Evolutionary conservation across 306 rosid species (phyloP), one percentile per base, ranked within the genome.

Genomic region (Potentilla sterilis): DNA sequence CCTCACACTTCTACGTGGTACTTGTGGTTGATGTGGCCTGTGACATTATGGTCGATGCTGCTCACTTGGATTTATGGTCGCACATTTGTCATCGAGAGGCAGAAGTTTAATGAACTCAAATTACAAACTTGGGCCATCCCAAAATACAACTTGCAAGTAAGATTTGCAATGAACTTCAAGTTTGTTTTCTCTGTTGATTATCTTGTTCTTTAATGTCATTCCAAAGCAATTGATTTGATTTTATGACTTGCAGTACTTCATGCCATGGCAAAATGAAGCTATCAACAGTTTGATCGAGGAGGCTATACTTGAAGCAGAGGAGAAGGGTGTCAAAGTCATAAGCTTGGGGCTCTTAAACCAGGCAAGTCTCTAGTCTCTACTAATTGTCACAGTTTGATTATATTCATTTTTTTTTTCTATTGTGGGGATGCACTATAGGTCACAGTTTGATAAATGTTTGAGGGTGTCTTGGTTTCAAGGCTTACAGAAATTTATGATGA

Each of bases 101-200:
- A 89, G 67, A 76, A 22, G 6, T 86, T 87, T 52, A 13, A 79
- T 15, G 82, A 78, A 22, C 88, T 89, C 57, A 88, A 28, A 11
- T 14, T 91, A 0, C 97, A 91, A 74, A 85, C 92, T 37, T 91
- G 97, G 97, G 80, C 80, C 2, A 43, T 91, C 4, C 95, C 92
- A 10, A 85, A 86, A 70, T 91, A 78, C 81, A 86, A 24, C 48
- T 6, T 82, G 12, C 91, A 89, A 68, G 92, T 91, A 77, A 81
- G 88, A 24, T n/a, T 6, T 7, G 11, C 64, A 51, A 2, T 51
- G 19, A 58, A 58, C 64, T 58, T 58, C 22, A 7, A 7, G 4
- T 55, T 58, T 55, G 12, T 21, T 57, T 4, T 22, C 64, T 57
- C 35, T 24, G 9, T 21, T 10, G 22, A 19, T 28, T 54, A 19